These are phyloP conservation scores for Xylaria sp. DNA, from an alignment of 2,329 filamentous ascomycete species.

Conservation along the genomic window DNA sequence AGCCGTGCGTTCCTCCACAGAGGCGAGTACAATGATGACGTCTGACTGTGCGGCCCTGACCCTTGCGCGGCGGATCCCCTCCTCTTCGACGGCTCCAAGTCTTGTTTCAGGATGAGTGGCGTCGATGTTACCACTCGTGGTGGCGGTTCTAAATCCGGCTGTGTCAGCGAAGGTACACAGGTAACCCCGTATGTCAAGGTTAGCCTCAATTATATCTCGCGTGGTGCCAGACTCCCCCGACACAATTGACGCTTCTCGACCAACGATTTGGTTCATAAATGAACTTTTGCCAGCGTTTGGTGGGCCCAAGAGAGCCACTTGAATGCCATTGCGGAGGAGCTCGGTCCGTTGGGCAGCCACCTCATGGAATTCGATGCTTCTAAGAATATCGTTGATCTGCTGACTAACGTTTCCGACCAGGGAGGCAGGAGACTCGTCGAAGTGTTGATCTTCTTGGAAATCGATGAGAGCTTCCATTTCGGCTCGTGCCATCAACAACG, in stretches of 20 bases:
- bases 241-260: constrained; percentile 90
- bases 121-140: constrained; percentile 11
- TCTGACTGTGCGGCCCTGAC: constrained; percentile 77
- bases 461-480: constrained; percentile 95
- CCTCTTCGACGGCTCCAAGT: constrained; percentile 74
- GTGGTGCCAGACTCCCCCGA: constrained; percentile 91
- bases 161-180: constrained; percentile 94
- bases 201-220: constrained; percentile 86
- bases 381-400: constrained; percentile 57
- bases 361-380: constrained; percentile 63
- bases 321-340: constrained; percentile 77
- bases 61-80: constrained; percentile 84
- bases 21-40: constrained; percentile 74
- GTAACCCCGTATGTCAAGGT: constrained; percentile 82
- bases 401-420: constrained; percentile 63
- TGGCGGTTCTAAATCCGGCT: constrained; percentile 66
- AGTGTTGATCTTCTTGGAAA: constrained; percentile 95
- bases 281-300: constrained; percentile 96
- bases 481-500: constrained; percentile 73
- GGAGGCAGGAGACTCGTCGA: constrained; percentile 76
- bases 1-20: constrained; percentile 51
- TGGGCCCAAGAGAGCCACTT: constrained; percentile 78
- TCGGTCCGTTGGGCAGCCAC: constrained; percentile 76
- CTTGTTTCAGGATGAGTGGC: constrained; percentile 20
- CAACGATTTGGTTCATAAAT: constrained; percentile 82